These are phyloP conservation scores for Penicillium diatomitis DNA, from an alignment of 495 filamentous ascomycete species.

Conservation along the genomic window DNA sequence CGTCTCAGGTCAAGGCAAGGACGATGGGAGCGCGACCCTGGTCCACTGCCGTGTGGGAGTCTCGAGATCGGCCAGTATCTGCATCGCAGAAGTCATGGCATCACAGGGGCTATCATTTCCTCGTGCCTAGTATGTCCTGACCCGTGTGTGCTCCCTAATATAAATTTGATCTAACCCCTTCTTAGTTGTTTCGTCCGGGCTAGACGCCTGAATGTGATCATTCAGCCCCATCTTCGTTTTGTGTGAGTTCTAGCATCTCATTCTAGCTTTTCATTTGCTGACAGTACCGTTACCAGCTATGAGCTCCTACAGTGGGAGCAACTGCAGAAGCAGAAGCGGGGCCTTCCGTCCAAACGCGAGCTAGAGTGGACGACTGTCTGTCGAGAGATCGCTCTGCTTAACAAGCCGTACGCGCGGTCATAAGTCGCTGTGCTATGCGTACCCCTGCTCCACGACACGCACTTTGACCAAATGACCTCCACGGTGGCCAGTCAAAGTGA, in stretches of 20 bases:
- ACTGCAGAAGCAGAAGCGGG: conserved; percentile 34
- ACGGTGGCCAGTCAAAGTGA: too few species aligned
- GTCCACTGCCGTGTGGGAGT: conserved; percentile 97
- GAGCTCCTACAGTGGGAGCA: conserved; percentile 94
- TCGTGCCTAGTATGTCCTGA: conserved; percentile 62
- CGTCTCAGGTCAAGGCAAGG: conserved; percentile 59
- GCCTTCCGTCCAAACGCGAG: conserved; percentile 53
- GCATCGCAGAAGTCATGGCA: conserved; percentile 96
- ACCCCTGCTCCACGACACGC: conserved; percentile 1
- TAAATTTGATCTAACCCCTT: conserved; percentile 4
- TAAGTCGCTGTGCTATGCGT: too few species aligned
- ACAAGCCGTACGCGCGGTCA: conserved; percentile 69
- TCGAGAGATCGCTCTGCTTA: conserved; percentile 89
- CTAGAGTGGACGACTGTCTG: conserved; percentile 86
- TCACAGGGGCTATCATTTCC: conserved; percentile 72
- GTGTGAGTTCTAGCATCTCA: conserved; percentile 30
- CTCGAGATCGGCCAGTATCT: conserved; percentile 90
- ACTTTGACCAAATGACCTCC: too few species aligned
- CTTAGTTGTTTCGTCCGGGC: conserved; percentile 83
- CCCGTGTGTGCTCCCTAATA: neutral
- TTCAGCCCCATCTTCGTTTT: conserved; percentile 62
- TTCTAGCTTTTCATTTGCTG: conserved; percentile 5
- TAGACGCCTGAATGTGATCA: conserved; percentile 70
- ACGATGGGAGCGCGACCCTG: conserved; percentile 70
- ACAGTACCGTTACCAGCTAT: conserved; percentile 21